A percentile compares a stretch with the other conserved stretches of the same genome.
Evolutionary conservation across 306 rosid species (phyloP).

Genomic region (Vicia villosa): DNA sequence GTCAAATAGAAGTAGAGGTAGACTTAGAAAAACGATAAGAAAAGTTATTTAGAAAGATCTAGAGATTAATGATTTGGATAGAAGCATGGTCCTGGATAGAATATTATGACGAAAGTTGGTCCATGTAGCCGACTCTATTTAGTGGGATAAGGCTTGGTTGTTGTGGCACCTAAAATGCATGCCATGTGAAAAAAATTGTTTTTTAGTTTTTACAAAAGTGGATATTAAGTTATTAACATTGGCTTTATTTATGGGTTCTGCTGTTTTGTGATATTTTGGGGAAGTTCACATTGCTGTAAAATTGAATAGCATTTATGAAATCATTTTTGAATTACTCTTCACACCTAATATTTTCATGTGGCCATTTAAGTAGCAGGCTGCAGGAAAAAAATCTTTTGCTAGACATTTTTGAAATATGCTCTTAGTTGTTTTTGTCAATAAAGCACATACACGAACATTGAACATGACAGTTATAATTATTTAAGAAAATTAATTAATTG

Average conservation of each 20-base stretch:
- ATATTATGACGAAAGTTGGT: too few relatives aligned
- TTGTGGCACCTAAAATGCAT: slow-evolving; percentile 13
- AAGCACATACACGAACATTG: not conserved
- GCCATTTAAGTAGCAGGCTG: slow-evolving; percentile 8
- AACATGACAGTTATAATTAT: not conserved
- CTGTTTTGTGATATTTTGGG: slow-evolving; percentile 15
- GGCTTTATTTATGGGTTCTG: slow-evolving; percentile 34
- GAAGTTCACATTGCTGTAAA: not conserved
- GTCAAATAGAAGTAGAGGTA: too few relatives aligned
- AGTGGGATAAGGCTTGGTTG: not conserved
- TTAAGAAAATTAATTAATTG: not conserved
- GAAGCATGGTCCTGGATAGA: too few relatives aligned
- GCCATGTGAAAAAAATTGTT: not conserved
- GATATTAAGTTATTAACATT: slow-evolving; percentile 30
- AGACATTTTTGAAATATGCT: too few relatives aligned
- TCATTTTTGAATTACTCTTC: not conserved
- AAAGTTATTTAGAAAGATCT: too few relatives aligned
- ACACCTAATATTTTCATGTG: slow-evolving; percentile 17
- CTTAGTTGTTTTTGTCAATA: slow-evolving; percentile 11
- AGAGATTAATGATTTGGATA: too few relatives aligned
- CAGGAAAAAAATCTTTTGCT: not conserved
- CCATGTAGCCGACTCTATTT: too few relatives aligned
- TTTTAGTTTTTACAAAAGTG: slow-evolving; percentile 11
- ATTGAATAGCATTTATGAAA: slow-evolving; percentile 15
- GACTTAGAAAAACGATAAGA: too few relatives aligned